Evolutionary conservation across 108 stramenopile species (phyloP), one percentile per base, ranked within the genome.

Genomic region (Licmophora abbreviata): DNA sequence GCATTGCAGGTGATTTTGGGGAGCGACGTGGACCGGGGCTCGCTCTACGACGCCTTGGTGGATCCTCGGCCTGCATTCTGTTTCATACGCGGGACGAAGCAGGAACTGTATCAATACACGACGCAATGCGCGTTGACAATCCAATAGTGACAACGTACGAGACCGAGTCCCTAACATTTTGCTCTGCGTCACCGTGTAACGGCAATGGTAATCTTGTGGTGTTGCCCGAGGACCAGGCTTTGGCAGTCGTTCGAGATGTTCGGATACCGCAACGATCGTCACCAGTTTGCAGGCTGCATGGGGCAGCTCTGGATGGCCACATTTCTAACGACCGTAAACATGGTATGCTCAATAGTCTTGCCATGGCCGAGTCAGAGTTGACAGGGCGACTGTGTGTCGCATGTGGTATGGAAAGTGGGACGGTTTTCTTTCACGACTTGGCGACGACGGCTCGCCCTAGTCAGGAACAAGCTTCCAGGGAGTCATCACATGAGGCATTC

Each of bases 331-430:
- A 43, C 18, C 36, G 49, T 23, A 60, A 65, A n/a, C 74, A 87
- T 51, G 88, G 88, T 27, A 91, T 91, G 85, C 22, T 82, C 31
- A 85, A 68, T 8, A 77, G 81, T 59, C 61, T 91, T 30, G 80
- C 78, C 9, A 57, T 91, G 23, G 63, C 52, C 10, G 42, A 65
- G 43, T 17, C 47, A 10, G 48, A 46, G 17, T 35, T 59, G 32
- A 26, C 47, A 1, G 40, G 50, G 17, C 44, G 62, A 22, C 63
- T 51, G 9, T 53, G 79, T 10, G 57, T 90, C 22, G 84, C 75
- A 8, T 85, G 85, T 66, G 89, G 89, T 1, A 87, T 85, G 89
- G 89, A 91, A 45, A 68, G 58, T 71, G 89, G 89, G 5, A 63
- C 72, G 0, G 66, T 77, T 17, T 53, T 81, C 22, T 82, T 85